These are phyloP conservation scores for Trichoderma polysporum DNA, from an alignment of 2,329 filamentous ascomycete genomes.

Conservation along the genomic window DNA sequence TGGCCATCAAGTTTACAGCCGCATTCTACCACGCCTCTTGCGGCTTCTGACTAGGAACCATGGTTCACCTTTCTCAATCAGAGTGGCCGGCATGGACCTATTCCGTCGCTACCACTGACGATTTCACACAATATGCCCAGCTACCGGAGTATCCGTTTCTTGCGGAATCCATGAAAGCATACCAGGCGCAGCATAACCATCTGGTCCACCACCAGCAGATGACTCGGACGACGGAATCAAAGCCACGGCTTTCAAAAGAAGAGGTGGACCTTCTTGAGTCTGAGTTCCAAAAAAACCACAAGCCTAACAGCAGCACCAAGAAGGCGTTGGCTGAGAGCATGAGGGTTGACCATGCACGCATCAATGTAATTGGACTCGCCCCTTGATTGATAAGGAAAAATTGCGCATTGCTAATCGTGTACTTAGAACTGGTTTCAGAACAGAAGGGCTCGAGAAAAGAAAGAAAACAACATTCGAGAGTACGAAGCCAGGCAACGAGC, in stretches of 20 bases:
- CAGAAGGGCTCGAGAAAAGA: constrained; percentile 63
- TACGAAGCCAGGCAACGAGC: constrained; percentile 41
- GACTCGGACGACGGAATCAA: constrained; percentile 47
- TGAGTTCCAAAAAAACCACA: constrained; percentile 63
- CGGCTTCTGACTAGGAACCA: constrained; percentile 24
- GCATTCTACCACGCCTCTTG: not conserved
- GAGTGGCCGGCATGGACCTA: constrained; percentile 41
- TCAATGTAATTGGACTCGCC: constrained; percentile 52
- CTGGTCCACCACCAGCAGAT: constrained; percentile 40
- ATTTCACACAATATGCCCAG: constrained; percentile 35
- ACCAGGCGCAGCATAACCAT: constrained; percentile 39
- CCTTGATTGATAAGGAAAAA: not conserved
- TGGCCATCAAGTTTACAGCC: not conserved
- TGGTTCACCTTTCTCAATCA: constrained; percentile 37
- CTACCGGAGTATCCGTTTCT: constrained; percentile 39
- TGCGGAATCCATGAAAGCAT: constrained; percentile 41
- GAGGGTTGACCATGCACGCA: constrained; percentile 61
- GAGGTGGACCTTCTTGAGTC: constrained; percentile 59
- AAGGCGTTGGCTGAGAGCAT: constrained; percentile 61
- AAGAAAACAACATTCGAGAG: constrained; percentile 55
- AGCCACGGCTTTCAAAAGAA: constrained; percentile 56
- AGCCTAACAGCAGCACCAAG: constrained; percentile 62
- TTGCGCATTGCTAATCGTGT: constrained; percentile 33
- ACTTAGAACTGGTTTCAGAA: constrained; percentile 70
- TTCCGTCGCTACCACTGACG: constrained; percentile 28